Evolutionary conservation across 2,329 filamentous ascomycete genomes (phyloP).

Genomic region (Aspergillus brasiliensis): DNA sequence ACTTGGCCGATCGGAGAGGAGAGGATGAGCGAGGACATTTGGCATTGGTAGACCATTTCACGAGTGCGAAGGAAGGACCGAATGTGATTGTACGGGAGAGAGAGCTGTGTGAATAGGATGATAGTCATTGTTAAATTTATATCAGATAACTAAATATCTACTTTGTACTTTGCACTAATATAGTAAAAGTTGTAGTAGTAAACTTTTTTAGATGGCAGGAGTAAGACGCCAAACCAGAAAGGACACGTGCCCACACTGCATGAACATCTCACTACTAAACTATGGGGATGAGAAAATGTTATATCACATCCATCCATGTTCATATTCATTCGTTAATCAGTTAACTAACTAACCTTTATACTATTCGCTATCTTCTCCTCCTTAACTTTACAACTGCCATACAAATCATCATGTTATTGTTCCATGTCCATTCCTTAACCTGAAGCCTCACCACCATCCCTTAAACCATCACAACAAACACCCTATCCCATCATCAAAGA

Average conservation of each 20-base stretch:
- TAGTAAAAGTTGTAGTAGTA: not conserved
- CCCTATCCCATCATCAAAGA: too few relatives aligned
- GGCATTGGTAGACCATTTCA: conserved; percentile 42
- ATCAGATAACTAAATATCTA: not conserved
- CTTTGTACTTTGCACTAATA: not conserved
- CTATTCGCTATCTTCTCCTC: not conserved
- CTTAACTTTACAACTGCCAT: not conserved
- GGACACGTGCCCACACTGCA: not conserved
- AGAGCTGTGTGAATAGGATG: not conserved
- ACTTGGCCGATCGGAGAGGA: conserved; percentile 35
- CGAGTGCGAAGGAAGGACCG: conserved; percentile 40
- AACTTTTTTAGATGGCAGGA: not conserved
- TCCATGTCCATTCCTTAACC: not conserved
- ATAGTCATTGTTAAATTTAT: too few relatives aligned
- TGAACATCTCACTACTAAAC: not conserved
- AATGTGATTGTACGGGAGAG: conserved; percentile 30
- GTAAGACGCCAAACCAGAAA: not conserved
- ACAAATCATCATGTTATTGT: not conserved
- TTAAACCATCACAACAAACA: not conserved
- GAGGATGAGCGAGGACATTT: conserved; percentile 40
- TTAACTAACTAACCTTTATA: too few relatives aligned
- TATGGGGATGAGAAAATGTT: not conserved
- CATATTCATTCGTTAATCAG: not conserved
- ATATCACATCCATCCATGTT: not conserved
- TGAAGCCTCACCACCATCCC: not conserved